Evolutionary conservation across 371 early-diverging fungal species (phyloP), one percentile per base, ranked within the genome.

Genomic region (Rhizopus microsporus): DNA sequence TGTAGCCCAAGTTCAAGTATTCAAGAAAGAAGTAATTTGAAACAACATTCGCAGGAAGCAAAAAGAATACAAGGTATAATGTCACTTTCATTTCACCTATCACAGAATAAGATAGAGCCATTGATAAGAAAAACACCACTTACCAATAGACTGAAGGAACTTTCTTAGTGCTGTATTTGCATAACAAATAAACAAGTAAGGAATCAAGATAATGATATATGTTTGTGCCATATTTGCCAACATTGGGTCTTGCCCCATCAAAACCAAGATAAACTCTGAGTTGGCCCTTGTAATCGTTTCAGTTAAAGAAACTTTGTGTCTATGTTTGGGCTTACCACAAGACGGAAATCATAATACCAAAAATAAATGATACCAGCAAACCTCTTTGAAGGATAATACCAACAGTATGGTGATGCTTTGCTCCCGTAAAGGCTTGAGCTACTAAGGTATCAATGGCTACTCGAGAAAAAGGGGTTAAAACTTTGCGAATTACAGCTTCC

Each of bases 401-500:
- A 9, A 72, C 55, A 0, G 71, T 72, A 3, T 56, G 59, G 12
- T 65, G 63, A 29, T 78, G 51, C 10, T 48, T 64, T 12, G 75
- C 72, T 0, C 72, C 73, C 5, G 78, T 78, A 46, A 61, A 74
- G 1, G 78, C 78, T 52, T 78, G 78, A 13, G 78, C 60, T 12
- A 72, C 74, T 32, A 78, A 50, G 1, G 78, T 78, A 53, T 78
- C 78, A 17, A 74, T 69, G 15, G 78, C 78, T 74, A 55, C 7
- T 17, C 32, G 13, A 17, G 42, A 42, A 12, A 15, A 45, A 13
- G 30, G 5, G 29, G 45, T 5, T 45, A 23, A 3, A 45, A 23
- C 16, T 3, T 23, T 7, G 12, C 7, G 12, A 23, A 8, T 7
- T 23, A 29, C 7, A 15, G 4, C n/a, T n/a, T n/a, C n/a, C 23